Conservation (phyloP, 345 rosid genomes). For the Eucalyptus urophylla region DNA sequence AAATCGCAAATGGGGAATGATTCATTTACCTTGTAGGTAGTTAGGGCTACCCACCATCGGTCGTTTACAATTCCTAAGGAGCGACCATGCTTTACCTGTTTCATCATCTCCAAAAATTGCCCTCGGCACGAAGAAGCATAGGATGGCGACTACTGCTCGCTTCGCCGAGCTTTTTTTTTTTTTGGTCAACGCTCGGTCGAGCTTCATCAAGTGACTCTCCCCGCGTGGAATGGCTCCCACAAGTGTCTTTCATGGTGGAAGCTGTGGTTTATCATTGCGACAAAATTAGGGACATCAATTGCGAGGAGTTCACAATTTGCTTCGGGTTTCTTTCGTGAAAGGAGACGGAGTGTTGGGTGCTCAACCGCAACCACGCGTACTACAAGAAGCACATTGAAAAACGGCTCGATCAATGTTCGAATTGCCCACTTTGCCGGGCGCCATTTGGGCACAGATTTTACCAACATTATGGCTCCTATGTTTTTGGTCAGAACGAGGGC, state of each 20-base stretch:
- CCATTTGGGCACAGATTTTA: background rate
- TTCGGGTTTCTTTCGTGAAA: background rate
- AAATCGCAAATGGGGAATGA: too few species aligned
- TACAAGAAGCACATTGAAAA: accelerated
- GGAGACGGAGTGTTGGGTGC: background rate
- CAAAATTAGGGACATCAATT: background rate
- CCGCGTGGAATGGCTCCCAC: accelerated
- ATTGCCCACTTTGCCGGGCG: background rate
- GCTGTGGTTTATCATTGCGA: accelerated
- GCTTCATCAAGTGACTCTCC: too few species aligned
- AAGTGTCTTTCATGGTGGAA: too few species aligned
- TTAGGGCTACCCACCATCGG: too few species aligned
- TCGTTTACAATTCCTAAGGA: background rate
- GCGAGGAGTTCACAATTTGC: accelerated
- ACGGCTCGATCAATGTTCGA: background rate
- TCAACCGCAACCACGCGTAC: background rate
- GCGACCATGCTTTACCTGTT: background rate
- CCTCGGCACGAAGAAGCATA: background rate
- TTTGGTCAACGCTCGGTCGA: too few species aligned
- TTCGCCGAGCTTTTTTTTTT: accelerated
- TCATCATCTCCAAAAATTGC: background rate
- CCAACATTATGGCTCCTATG: background rate
- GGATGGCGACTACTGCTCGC: too few species aligned
- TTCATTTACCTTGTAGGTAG: accelerated
- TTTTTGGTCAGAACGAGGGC: background rate